Percentiles rank a stretch among this genome's conserved stretches.
phyloP scores from a whole-genome alignment of 768 basidiomycete species.

The Termitomyces sp. region DNA sequence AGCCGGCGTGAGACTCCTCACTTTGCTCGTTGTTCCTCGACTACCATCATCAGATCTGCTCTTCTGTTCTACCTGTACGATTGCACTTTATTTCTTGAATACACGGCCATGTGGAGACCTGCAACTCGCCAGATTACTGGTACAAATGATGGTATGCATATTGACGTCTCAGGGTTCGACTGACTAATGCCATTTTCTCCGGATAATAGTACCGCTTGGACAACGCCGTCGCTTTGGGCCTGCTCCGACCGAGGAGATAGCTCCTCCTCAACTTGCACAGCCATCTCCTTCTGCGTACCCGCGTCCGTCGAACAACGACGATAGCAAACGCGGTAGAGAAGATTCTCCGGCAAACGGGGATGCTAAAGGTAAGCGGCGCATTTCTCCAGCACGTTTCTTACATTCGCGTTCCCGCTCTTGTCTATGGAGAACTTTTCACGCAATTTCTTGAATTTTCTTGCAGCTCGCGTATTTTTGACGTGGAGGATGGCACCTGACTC shows the following conservation, averaged over 20 bases:
- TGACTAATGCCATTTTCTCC: conserved; percentile 13
- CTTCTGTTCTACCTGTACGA: conserved; percentile 8
- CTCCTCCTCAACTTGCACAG: conserved; percentile 81
- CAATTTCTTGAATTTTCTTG: conserved; percentile 12
- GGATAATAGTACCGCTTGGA: conserved; percentile 67
- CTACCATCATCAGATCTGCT: conserved; percentile 23
- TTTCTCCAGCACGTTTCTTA: conserved; percentile 10
- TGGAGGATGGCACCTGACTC: conserved; percentile 27
- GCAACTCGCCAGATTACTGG: conserved; percentile 88
- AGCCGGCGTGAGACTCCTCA: conserved; percentile 7
- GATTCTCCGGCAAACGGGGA: conserved; percentile 59
- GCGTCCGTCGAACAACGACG: conserved; percentile 51
- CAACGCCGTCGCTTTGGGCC: conserved; percentile 90
- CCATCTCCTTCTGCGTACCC: conserved; percentile 86
- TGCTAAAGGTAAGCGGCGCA: conserved; percentile 65
- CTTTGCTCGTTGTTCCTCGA: conserved; percentile 23
- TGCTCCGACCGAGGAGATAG: conserved; percentile 73
- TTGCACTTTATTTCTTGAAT: conserved; percentile 30
- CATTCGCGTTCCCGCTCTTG: conserved; percentile 8
- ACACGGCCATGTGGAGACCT: conserved; percentile 73
- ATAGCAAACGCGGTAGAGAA: conserved; percentile 58
- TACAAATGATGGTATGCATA: conserved; percentile 83
- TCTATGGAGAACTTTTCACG: conserved; percentile 17
- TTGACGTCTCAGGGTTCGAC: conserved; percentile 3
- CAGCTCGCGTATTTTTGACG: conserved; percentile 18